A percentile compares a stretch with the other conserved stretches of the same genome.
These are phyloP conservation scores for Drechslerella stenobrocha DNA, from an alignment of 2,329 filamentous ascomycete species.

Conservation along the genomic window DNA sequence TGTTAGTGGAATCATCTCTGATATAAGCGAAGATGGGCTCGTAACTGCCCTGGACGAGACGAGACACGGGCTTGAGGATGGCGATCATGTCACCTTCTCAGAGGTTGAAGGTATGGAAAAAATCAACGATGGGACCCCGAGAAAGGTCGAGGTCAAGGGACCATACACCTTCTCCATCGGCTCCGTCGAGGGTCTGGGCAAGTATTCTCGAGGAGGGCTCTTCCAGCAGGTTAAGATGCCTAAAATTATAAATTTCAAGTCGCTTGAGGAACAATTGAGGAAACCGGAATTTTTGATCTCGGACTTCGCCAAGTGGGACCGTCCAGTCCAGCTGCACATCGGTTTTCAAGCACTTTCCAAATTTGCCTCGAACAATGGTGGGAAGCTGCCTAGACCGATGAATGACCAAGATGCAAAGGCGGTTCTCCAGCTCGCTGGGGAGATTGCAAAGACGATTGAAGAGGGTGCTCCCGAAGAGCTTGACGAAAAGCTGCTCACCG, in stretches of 20 bases:
- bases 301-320: slow-evolving; percentile 97
- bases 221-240: slow-evolving; percentile 99
- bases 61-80: slow-evolving; percentile 91
- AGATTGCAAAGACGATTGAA: slow-evolving; percentile 65
- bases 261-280: slow-evolving; percentile 74
- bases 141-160: slow-evolving; percentile 90
- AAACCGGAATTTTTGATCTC: slow-evolving; percentile 88
- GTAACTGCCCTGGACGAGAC: slow-evolving; percentile 95
- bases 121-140: slow-evolving; percentile 78
- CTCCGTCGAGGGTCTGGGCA: slow-evolving; percentile 76
- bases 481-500: slow-evolving; percentile 87
- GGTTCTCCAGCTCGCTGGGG: slow-evolving; percentile 73
- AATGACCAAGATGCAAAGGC: slow-evolving; percentile 80
- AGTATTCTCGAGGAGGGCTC: slow-evolving; percentile 84
- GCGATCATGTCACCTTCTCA: slow-evolving; percentile 92
- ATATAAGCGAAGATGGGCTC: slow-evolving; percentile 82
- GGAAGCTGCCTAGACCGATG: slow-evolving; percentile 77
- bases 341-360: slow-evolving; percentile 90
- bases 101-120: slow-evolving; percentile 90
- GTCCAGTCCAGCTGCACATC: slow-evolving; percentile 85
- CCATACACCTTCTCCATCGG: slow-evolving; percentile 98
- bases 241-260: slow-evolving; percentile 85
- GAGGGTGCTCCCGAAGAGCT: slow-evolving; percentile 75
- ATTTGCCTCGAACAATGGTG: slow-evolving; percentile 72
- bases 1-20: slow-evolving; percentile 82